Evolutionary conservation across 805 yeast genomes (phyloP).

Genomic region (Candida gorgasii): DNA sequence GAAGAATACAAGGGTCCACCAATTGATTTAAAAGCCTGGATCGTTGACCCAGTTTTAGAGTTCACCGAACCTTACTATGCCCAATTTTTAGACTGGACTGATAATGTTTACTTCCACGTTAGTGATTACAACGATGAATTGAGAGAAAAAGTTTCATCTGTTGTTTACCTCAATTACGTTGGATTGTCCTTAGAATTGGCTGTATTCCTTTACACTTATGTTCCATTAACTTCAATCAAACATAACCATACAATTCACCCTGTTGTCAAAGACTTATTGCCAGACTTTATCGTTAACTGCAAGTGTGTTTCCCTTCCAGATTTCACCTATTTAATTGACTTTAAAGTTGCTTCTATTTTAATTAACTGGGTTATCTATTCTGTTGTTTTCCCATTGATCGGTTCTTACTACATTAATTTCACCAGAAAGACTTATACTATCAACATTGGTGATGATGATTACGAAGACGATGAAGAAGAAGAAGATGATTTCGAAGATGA

Average conservation of each 20-base stretch:
- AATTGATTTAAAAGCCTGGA: conserved; percentile 35
- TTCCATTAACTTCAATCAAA: conserved; percentile 37
- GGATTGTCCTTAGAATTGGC: conserved; percentile 30
- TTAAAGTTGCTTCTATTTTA: conserved; percentile 31
- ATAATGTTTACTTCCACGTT: conserved; percentile 35
- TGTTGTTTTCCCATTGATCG: conserved; percentile 40
- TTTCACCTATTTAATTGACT: conserved; percentile 31
- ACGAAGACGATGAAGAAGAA: conserved; percentile 24
- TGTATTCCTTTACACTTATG: conserved; percentile 32
- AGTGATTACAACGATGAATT: conserved; percentile 36
- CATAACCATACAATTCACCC: conserved; percentile 38
- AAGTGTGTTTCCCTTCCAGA: conserved; percentile 32
- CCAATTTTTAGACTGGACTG: conserved; percentile 32
- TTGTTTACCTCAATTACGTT: conserved; percentile 36
- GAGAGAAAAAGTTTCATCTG: conserved; percentile 39
- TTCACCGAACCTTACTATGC: conserved; percentile 25
- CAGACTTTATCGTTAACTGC: conserved; percentile 7
- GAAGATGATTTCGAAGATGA: conserved; percentile 29
- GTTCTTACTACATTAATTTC: conserved; percentile 55
- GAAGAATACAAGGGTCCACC: conserved; percentile 43
- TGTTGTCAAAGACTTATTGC: conserved; percentile 33
- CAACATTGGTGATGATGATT: conserved; percentile 28
- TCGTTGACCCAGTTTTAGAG: conserved; percentile 40
- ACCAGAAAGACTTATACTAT: conserved; percentile 37
- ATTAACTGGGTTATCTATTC: conserved; percentile 43